Percentiles rank a stretch among this genome's conserved stretches.
Conservation (phyloP, 2,329 filamentous ascomycete species). For the Geoglossum cookeanum region DNA sequence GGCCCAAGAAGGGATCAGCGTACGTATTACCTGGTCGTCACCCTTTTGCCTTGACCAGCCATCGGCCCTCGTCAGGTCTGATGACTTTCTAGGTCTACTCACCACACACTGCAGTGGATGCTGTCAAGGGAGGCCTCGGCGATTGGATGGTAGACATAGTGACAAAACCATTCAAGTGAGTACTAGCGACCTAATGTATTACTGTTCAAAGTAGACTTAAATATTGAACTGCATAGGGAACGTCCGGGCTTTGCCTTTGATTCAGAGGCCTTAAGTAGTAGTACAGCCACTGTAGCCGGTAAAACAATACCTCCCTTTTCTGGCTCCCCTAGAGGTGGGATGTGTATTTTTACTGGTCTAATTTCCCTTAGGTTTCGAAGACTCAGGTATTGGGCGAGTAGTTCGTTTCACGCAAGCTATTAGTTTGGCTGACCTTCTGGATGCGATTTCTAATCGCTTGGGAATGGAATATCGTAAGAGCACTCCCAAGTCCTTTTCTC, state of each 20-base stretch:
- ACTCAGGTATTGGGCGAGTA: slow-evolving; percentile 42
- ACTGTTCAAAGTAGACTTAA: neutral
- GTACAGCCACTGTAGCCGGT: neutral
- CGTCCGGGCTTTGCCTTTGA: neutral
- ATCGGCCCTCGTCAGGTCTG: neutral
- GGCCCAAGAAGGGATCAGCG: slow-evolving; percentile 71
- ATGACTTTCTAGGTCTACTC: slow-evolving; percentile 45
- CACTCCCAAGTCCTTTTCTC: neutral
- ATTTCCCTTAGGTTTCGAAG: slow-evolving; percentile 13
- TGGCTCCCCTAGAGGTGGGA: neutral
- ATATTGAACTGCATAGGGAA: neutral
- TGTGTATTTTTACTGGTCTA: neutral
- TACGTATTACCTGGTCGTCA: slow-evolving; percentile 7
- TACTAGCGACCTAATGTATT: slow-evolving; percentile 5
- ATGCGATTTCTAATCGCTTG: slow-evolving; percentile 39
- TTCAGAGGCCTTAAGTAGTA: neutral
- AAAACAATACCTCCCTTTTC: neutral
- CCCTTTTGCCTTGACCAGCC: neutral
- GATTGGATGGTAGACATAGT: slow-evolving; percentile 88
- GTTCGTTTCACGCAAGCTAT: slow-evolving; percentile 35
- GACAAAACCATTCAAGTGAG: slow-evolving; percentile 20
- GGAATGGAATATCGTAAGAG: slow-evolving; percentile 24
- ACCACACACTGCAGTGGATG: slow-evolving; percentile 88
- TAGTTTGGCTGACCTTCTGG: slow-evolving; percentile 37
- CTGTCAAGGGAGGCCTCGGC: slow-evolving; percentile 65